Evolutionary conservation across 106 monocot genomes (phyloP).

Genomic region (Cymbidium sinense): DNA sequence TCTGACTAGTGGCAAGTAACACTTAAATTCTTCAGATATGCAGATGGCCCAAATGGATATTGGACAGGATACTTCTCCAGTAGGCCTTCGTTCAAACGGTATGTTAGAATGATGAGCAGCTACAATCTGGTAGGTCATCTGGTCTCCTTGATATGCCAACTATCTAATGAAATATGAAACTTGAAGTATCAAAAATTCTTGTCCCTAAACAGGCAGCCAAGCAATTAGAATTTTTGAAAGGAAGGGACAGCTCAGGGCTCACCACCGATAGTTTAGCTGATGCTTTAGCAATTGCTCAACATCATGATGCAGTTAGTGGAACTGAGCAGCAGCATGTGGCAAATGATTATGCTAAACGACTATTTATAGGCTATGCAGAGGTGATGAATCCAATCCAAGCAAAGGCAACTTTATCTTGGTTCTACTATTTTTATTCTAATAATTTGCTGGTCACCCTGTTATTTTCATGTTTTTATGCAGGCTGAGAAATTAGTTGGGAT

Average conservation of each 20-base stretch:
- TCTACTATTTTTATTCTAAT: neutral
- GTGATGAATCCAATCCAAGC: constrained; percentile 23
- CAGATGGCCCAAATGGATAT: constrained; percentile 82
- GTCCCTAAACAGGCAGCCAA: constrained; percentile 54
- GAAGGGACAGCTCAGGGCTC: constrained; percentile 38
- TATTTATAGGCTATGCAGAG: constrained; percentile 75
- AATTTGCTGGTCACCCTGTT: neutral
- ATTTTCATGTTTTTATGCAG: constrained; percentile 26
- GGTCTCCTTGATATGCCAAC: constrained; percentile 5
- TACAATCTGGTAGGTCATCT: constrained; percentile 69
- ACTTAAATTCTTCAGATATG: constrained; percentile 55
- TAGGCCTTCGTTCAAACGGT: constrained; percentile 81
- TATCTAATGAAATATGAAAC: constrained; percentile 9
- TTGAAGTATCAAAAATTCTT: neutral
- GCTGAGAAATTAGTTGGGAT: constrained; percentile 68
- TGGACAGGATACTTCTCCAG: constrained; percentile 99
- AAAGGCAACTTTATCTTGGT: constrained; percentile 2
- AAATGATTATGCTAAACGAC: constrained; percentile 87
- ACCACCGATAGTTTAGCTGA: constrained; percentile 72
- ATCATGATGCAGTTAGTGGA: constrained; percentile 98
- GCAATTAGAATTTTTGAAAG: constrained; percentile 87
- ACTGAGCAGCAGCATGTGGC: constrained; percentile 97
- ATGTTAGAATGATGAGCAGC: constrained; percentile 79
- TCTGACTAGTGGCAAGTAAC: neutral
- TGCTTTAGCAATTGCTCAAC: constrained; percentile 91